Evolutionary conservation across 805 yeast species (phyloP).

Genomic region (Saccharomycopsis oosterbeekiorum): DNA sequence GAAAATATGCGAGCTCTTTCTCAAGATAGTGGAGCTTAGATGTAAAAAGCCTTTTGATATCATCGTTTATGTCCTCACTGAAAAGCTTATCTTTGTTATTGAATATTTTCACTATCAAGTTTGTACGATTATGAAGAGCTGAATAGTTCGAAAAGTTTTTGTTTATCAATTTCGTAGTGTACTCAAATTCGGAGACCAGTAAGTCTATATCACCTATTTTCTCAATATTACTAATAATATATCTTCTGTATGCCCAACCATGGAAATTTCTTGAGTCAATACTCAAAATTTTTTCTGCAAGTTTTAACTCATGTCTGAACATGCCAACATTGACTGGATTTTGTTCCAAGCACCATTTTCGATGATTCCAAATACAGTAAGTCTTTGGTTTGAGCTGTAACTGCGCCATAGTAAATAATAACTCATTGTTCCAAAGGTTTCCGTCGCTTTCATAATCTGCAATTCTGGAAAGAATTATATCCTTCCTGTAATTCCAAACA

Average conservation of each 20-base stretch:
- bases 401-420: constrained; percentile 47
- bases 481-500: constrained; percentile 83
- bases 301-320: constrained; percentile 62
- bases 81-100: constrained; percentile 14
- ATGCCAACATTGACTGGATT: constrained; percentile 33
- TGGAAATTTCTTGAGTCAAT: constrained; percentile 81
- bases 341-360: constrained; percentile 66
- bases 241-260: constrained; percentile 91
- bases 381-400: constrained; percentile 71
- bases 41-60: constrained; percentile 18
- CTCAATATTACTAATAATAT: constrained; percentile 39
- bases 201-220: constrained; percentile 23
- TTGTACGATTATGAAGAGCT: constrained; percentile 89
- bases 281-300: constrained; percentile 58
- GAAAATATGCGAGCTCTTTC: constrained; percentile 57
- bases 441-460: neutral
- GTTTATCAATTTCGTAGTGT: constrained; percentile 70
- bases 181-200: constrained; percentile 52
- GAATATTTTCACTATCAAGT: constrained; percentile 49
- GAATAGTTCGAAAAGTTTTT: constrained; percentile 84
- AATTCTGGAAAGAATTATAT: constrained; percentile 35
- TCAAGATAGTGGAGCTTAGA: constrained; percentile 32
- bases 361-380: constrained; percentile 95
- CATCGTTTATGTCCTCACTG: constrained; percentile 2
- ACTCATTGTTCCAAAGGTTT: constrained; percentile 42